phyloP scores from a whole-genome alignment of 106 monocot genomes.

The Hemerocallis citrina region DNA sequence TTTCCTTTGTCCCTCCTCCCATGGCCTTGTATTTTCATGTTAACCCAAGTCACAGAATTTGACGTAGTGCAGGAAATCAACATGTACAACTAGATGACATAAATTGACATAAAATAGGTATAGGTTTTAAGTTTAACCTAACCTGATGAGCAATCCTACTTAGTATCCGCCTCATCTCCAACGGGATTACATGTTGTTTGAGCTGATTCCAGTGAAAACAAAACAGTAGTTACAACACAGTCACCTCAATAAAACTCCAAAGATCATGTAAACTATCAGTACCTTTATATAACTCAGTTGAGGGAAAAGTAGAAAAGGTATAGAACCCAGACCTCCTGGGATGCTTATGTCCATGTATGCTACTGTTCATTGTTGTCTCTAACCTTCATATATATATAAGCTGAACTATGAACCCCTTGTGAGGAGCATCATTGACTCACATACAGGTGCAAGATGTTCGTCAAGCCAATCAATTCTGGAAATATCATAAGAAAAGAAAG shows the following conservation, averaged over 20 bases:
- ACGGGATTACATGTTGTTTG: not conserved
- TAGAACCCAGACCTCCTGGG: conserved; percentile 1
- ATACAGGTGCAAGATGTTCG: not conserved
- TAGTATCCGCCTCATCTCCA: not conserved
- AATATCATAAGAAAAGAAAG: not conserved
- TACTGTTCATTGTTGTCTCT: not conserved
- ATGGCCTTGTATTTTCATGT: not conserved
- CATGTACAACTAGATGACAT: too few relatives aligned
- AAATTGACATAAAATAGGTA: too few relatives aligned
- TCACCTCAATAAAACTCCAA: too few relatives aligned
- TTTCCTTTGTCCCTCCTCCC: not conserved
- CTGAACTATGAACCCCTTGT: not conserved
- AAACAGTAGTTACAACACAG: too few relatives aligned
- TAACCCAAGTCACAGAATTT: too few relatives aligned
- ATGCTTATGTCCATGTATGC: not conserved
- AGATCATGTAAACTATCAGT: not conserved
- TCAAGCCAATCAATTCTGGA: not conserved
- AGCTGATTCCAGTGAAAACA: not conserved
- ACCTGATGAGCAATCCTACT: too few relatives aligned
- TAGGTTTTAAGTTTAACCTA: too few relatives aligned
- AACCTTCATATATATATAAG: not conserved
- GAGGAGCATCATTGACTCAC: not conserved
- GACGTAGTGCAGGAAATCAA: too few relatives aligned
- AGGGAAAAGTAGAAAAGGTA: not conserved
- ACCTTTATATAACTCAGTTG: not conserved